Evolutionary conservation across 2,329 filamentous ascomycete species (phyloP).

Genomic region (Paraconiothyrium sp.): DNA sequence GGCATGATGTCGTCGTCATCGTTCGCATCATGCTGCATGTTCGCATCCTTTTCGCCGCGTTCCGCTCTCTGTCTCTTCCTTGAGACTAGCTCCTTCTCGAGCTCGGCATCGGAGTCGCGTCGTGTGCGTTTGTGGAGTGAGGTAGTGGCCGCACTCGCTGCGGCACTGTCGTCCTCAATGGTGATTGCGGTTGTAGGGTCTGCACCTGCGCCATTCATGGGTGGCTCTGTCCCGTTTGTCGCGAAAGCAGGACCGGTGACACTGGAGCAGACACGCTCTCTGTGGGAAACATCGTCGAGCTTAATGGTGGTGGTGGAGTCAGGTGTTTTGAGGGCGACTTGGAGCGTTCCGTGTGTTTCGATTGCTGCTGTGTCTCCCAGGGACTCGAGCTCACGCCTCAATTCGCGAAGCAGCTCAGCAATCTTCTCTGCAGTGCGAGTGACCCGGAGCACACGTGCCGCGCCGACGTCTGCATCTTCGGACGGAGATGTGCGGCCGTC

Average conservation of each 20-base stretch:
- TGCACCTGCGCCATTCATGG: constrained; percentile 23
- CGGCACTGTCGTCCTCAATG: neutral
- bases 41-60: constrained; percentile 16
- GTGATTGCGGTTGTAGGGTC: constrained; percentile 17
- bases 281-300: neutral
- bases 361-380: constrained; percentile 27
- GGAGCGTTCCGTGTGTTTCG: constrained; percentile 26
- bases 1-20: constrained; percentile 29
- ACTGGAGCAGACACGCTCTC: neutral
- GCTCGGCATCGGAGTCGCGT: constrained; percentile 28
- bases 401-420: constrained; percentile 37
- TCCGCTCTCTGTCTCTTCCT: constrained; percentile 31
- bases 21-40: constrained; percentile 19
- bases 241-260: no score
- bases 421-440: constrained; percentile 30
- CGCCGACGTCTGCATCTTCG: constrained; percentile 14
- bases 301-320: neutral
- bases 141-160: neutral
- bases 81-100: constrained; percentile 31
- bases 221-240: neutral
- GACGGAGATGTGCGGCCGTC: constrained; percentile 6
- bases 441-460: constrained; percentile 27
- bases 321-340: constrained; percentile 19
- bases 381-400: constrained; percentile 34
- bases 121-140: constrained; percentile 21